Evolutionary conservation across 2,329 filamentous ascomycete genomes (phyloP).

Genomic region (Colletotrichum echinochloae): DNA sequence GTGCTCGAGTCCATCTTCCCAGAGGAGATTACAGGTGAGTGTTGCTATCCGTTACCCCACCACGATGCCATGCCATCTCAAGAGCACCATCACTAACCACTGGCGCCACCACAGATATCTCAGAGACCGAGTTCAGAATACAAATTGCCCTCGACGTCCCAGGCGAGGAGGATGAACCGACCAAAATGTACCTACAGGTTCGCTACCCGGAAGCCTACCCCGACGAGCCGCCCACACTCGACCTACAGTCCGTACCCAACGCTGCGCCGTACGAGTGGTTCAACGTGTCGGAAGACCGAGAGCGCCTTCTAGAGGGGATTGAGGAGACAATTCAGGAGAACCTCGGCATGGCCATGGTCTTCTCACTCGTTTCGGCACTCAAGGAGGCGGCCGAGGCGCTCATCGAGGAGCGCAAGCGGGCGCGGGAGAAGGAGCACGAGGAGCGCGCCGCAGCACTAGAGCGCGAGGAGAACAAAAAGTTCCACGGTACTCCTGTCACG

Average conservation of each 20-base stretch:
- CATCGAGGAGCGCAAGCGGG: conserved; percentile 78
- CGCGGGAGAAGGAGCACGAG: conserved; percentile 68
- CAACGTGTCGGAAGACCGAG: conserved; percentile 84
- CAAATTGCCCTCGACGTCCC: conserved; percentile 84
- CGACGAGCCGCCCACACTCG: conserved; percentile 85
- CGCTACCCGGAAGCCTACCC: conserved; percentile 93
- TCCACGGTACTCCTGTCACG: conserved; percentile 91
- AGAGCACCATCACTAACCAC: conserved; percentile 17
- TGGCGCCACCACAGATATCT: conserved; percentile 74
- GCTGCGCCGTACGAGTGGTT: conserved; percentile 77
- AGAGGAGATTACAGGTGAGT: conserved; percentile 89
- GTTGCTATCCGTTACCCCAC: conserved; percentile 41
- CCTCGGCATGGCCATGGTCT: conserved; percentile 97
- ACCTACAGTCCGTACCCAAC: conserved; percentile 81
- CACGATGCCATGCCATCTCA: conserved; percentile 31
- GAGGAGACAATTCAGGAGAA: conserved; percentile 88
- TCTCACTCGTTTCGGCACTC: conserved; percentile 86
- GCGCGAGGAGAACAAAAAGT: conserved; percentile 95
- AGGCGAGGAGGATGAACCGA: conserved; percentile 72
- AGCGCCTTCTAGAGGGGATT: conserved; percentile 76
- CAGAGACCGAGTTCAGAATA: conserved; percentile 89
- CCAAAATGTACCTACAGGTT: conserved; percentile 84
- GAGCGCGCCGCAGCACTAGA: conserved; percentile 72
- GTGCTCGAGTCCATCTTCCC: conserved; percentile 98
- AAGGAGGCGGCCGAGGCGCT: conserved; percentile 94